These are phyloP conservation scores for Cercis canadensis DNA, from an alignment of 306 rosid species.

Conservation along the genomic window DNA sequence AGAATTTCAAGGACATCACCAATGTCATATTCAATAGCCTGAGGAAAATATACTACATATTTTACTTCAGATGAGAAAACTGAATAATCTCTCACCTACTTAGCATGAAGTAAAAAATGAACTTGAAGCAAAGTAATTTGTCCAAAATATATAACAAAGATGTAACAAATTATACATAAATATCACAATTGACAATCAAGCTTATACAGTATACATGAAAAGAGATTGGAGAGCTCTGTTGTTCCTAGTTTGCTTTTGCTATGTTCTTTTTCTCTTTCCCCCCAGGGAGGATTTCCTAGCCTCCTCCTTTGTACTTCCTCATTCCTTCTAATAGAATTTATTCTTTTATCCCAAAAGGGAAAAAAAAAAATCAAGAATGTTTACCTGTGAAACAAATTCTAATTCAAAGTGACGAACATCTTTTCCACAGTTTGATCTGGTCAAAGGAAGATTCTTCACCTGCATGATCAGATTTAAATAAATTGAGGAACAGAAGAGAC, in stretches of 20 bases:
- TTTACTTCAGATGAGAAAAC: constrained; percentile 32
- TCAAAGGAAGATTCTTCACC: constrained; percentile 74
- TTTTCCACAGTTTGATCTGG: constrained; percentile 67
- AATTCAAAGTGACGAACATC: constrained; percentile 88
- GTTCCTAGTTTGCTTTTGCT: too few relatives aligned
- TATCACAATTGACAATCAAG: not conserved
- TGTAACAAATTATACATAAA: constrained; percentile 1
- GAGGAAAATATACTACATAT: constrained; percentile 30
- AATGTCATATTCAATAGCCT: constrained; percentile 67
- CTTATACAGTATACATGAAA: not conserved
- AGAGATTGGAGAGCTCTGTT: too few relatives aligned
- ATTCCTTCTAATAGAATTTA: too few relatives aligned
- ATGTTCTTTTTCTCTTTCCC: too few relatives aligned
- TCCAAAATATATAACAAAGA: not conserved
- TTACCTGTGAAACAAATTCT: constrained; percentile 75
- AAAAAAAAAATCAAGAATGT: constrained; percentile 40
- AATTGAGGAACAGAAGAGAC: constrained; percentile 16
- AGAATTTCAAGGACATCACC: constrained; percentile 89
- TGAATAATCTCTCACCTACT: constrained; percentile 31
- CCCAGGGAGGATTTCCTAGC: too few relatives aligned
- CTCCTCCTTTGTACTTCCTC: too few relatives aligned
- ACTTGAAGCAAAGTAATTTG: constrained; percentile 2
- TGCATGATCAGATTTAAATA: constrained; percentile 46
- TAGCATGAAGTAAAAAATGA: constrained; percentile 10
- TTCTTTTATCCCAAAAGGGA: constrained; percentile 1